phyloP scores from a whole-genome alignment of 2,329 filamentous ascomycete species.

The Botrytis hyacinthi region DNA sequence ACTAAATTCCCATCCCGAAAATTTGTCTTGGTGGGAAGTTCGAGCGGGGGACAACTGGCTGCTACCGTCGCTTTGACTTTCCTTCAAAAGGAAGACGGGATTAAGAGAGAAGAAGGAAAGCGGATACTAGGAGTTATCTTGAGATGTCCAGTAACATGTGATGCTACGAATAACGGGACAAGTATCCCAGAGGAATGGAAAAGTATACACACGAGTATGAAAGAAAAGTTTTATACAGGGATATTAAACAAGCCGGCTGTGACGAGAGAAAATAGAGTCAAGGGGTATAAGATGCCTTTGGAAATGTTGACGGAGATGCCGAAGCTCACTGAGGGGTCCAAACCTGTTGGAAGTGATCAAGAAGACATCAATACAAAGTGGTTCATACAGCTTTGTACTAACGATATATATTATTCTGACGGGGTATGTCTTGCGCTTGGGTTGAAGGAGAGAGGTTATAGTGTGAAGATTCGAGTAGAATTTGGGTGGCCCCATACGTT shows the following conservation, averaged over 20 bases:
- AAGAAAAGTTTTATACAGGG: conserved; percentile 40
- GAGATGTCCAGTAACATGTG: conserved; percentile 49
- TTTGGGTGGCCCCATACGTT: conserved; percentile 53
- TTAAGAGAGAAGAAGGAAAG: not conserved
- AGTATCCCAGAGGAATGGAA: conserved; percentile 43
- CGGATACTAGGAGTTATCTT: conserved; percentile 44
- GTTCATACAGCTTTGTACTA: conserved; percentile 49
- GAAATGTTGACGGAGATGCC: conserved; percentile 38
- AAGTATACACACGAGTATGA: conserved; percentile 43
- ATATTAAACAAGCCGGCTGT: conserved; percentile 40
- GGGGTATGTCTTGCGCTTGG: conserved; percentile 50
- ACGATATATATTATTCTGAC: conserved; percentile 52
- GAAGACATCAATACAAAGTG: conserved; percentile 43
- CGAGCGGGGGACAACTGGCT: conserved; percentile 50
- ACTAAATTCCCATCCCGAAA: not conserved
- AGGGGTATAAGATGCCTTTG: conserved; percentile 43
- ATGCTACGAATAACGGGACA: conserved; percentile 42
- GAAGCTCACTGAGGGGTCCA: conserved; percentile 4
- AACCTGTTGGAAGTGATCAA: not conserved
- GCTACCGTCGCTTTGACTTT: conserved; percentile 43
- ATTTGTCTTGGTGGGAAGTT: conserved; percentile 46
- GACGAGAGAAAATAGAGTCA: conserved; percentile 41
- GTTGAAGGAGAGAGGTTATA: conserved; percentile 42
- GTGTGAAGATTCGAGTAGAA: conserved; percentile 45
- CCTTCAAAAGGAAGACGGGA: not conserved